Evolutionary conservation across 2,329 filamentous ascomycete genomes (phyloP).

Genomic region (Myriosclerotinia scirpicola): DNA sequence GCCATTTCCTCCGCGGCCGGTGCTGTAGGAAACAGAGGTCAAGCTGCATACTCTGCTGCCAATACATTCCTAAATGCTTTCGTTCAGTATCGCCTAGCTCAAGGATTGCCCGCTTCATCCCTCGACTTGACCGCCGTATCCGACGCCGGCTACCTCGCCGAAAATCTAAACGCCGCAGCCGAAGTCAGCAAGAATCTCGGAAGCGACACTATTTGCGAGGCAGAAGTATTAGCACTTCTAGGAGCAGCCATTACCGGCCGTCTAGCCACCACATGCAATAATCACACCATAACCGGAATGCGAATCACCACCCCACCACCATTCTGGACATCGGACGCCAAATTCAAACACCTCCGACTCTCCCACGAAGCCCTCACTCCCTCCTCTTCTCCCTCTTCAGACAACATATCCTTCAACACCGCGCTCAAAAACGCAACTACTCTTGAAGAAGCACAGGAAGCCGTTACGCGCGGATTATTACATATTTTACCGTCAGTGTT

Average conservation of each 20-base stretch:
- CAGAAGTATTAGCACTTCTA: constrained; percentile 55
- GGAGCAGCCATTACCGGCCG: constrained; percentile 51
- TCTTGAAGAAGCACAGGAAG: constrained; percentile 48
- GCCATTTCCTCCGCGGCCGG: constrained; percentile 44
- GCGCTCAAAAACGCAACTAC: constrained; percentile 47
- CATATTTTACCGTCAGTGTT: constrained; percentile 51
- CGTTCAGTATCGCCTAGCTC: constrained; percentile 36
- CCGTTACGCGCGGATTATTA: constrained; percentile 48
- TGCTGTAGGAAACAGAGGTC: constrained; percentile 43
- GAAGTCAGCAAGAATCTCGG: constrained; percentile 37
- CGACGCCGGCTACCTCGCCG: constrained; percentile 35
- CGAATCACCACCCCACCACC: constrained; percentile 49
- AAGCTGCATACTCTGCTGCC: constrained; percentile 44
- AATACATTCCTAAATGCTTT: constrained; percentile 45
- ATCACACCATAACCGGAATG: constrained; percentile 56
- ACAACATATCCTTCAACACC: constrained; percentile 46
- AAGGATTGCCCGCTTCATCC: constrained; percentile 36
- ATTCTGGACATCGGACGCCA: constrained; percentile 56
- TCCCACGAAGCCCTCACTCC: constrained; percentile 42
- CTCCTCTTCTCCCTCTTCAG: constrained; percentile 24
- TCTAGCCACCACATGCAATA: constrained; percentile 46
- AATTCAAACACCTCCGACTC: constrained; percentile 50
- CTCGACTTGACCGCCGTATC: constrained; percentile 41
- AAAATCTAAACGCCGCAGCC: constrained; percentile 25
- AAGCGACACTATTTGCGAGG: constrained; percentile 50